phyloP scores from a whole-genome alignment of 2,329 filamentous ascomycete genomes.

The Fusarium sp. region DNA sequence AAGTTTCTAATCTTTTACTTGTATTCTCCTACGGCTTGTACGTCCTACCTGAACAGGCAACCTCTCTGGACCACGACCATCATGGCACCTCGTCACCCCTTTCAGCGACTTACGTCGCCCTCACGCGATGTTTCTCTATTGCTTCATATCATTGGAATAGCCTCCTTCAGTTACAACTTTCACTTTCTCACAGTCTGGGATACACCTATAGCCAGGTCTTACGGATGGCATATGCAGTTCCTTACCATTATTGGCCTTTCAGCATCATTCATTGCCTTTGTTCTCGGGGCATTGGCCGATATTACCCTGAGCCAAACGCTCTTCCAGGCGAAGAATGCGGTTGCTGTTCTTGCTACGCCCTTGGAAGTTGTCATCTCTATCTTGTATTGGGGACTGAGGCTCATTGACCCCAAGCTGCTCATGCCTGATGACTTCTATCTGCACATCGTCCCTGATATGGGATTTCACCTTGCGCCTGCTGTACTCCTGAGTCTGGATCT shows the following conservation, averaged over 20 bases:
- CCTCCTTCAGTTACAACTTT: slow-evolving; percentile 64
- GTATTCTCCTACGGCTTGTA: not conserved
- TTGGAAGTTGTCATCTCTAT: slow-evolving; percentile 76
- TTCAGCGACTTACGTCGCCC: slow-evolving; percentile 73
- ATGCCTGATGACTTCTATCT: slow-evolving; percentile 65
- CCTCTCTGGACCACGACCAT: not conserved
- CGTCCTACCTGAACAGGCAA: not conserved
- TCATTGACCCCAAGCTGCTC: slow-evolving; percentile 63
- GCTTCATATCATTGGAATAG: slow-evolving; percentile 65
- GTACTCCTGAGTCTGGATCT: slow-evolving; percentile 72
- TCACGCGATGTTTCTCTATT: slow-evolving; percentile 70
- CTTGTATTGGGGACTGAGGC: slow-evolving; percentile 76
- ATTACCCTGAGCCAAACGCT: slow-evolving; percentile 65
- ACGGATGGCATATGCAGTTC: slow-evolving; percentile 76
- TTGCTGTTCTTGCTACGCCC: slow-evolving; percentile 72
- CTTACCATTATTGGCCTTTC: slow-evolving; percentile 78
- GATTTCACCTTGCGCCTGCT: slow-evolving; percentile 73
- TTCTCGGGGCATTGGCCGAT: slow-evolving; percentile 70
- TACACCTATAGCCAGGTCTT: slow-evolving; percentile 63
- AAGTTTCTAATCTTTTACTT: not conserved
- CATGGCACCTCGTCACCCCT: slow-evolving; percentile 62
- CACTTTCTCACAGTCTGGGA: slow-evolving; percentile 60
- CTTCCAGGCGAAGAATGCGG: slow-evolving; percentile 73
- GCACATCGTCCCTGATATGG: slow-evolving; percentile 65
- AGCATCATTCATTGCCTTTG: slow-evolving; percentile 69